phyloP scores from a whole-genome alignment of 179 eudicot genomes.

The Drosera spatulata region DNA sequence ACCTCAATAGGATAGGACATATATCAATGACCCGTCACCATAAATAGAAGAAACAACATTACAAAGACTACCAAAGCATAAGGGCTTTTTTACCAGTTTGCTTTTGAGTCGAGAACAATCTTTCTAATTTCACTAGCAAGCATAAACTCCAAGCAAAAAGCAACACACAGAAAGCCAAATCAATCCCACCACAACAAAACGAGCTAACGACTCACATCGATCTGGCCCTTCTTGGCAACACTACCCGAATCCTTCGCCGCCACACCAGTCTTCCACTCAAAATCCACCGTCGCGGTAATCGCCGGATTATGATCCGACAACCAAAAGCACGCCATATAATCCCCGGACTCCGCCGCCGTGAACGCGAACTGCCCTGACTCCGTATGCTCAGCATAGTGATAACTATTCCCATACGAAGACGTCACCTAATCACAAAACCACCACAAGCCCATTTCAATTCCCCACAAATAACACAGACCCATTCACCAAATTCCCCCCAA shows the following conservation, averaged over 20 bases:
- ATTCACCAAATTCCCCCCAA: not conserved
- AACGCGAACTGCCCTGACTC: conserved; percentile 66
- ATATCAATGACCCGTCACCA: no score
- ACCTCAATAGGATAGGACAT: no score
- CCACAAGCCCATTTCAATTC: no score
- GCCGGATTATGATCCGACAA: conserved; percentile 51
- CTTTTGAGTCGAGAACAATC: not conserved
- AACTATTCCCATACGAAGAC: conserved; percentile 52
- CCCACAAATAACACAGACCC: not conserved
- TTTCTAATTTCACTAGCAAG: no score
- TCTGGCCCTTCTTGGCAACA: conserved; percentile 72
- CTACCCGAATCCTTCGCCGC: conserved; percentile 83
- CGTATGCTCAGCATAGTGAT: conserved; percentile 54
- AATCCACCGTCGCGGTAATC: conserved; percentile 43
- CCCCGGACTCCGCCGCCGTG: conserved; percentile 63
- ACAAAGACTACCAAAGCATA: no score
- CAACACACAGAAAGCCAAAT: not conserved
- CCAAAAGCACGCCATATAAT: conserved; percentile 85
- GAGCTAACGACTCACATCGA: conserved; percentile 43
- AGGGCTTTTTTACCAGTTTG: not conserved
- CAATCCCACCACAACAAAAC: not conserved
- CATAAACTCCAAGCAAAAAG: no score
- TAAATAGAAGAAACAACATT: no score
- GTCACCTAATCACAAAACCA: conserved; percentile 35
- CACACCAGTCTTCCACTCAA: conserved; percentile 84